phyloP scores from a whole-genome alignment of 2,329 filamentous ascomycete genomes.

The Mariannaea elegans region DNA sequence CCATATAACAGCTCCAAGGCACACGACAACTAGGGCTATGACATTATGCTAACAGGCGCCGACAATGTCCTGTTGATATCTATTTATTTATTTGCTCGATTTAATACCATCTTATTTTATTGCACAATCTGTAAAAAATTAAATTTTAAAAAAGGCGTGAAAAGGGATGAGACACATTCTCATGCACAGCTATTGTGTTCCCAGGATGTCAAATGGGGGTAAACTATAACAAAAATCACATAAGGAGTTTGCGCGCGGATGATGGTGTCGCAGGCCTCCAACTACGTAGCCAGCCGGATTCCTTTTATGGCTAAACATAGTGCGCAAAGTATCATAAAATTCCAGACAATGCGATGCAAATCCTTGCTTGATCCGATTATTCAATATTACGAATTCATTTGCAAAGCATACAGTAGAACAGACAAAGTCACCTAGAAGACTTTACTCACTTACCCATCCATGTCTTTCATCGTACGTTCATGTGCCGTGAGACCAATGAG shows the following conservation, averaged over 20 bases:
- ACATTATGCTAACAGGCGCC: conserved; percentile 12
- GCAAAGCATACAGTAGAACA: background rate
- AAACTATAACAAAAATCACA: too few species aligned
- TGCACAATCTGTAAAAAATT: background rate
- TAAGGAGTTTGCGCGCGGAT: background rate
- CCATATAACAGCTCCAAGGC: conserved; percentile 6
- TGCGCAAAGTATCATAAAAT: background rate
- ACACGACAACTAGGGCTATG: conserved; percentile 9
- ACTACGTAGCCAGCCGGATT: background rate
- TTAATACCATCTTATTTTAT: background rate
- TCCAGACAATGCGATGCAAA: background rate
- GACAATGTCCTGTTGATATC: background rate
- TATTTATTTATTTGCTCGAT: conserved; percentile 9
- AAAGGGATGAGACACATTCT: too few species aligned
- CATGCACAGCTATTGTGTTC: too few species aligned
- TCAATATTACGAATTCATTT: background rate
- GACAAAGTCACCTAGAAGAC: too few species aligned
- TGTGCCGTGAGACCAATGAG: too few species aligned
- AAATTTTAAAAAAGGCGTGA: too few species aligned
- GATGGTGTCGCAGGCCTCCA: conserved; percentile 4
- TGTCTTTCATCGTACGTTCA: too few species aligned
- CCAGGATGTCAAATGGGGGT: too few species aligned
- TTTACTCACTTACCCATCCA: too few species aligned
- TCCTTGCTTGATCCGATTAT: background rate
- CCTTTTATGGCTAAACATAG: background rate